Evolutionary conservation across 2,329 filamentous ascomycete genomes (phyloP), one percentile per base, ranked within the genome.

Genomic region (Trichophyton mentagrophytes): DNA sequence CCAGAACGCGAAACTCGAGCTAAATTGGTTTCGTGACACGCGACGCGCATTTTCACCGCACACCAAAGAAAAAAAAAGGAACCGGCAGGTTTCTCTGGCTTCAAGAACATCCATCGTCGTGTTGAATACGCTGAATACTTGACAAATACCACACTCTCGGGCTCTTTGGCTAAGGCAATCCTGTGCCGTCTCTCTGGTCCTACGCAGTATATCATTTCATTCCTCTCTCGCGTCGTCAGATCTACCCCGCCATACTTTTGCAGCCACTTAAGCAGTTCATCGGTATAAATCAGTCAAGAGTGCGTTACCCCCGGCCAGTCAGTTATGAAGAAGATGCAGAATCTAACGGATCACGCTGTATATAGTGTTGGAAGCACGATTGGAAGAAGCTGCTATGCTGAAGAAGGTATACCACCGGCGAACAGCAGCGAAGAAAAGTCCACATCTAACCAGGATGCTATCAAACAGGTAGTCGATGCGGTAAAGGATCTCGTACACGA

Each of bases 401-500:
- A 99, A 99, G 82, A 96, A 93, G 88, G 90, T 92, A 77, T 38
- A 38, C 11, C 9, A 13, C 33, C 3, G 1, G 33, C 3, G 33
- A 13, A 38, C 33, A 38, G 33, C 8, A 13, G 11, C 9, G 11
- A 7, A 38, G 11, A 13, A 38, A 9, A 38, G 11, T 3, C 40
- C 6, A 49, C 46, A 63, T 64, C 59, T 58, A 64, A 20, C 5
- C 58, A 65, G 25, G n/a, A 55, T 51, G 27, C 57, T 20, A 11
- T 15, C 53, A 20, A 57, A 17, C 67, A 96, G 90, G 89, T 97
- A 65, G 91, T 99, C 71, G 95, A 99, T 74, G 90, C 95, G 69
- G 96, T 99, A 85, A 97, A 96, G 79, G 93, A 99, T 71, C 85
- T 99, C 58, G 93, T 99, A 60, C 93, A 97, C 78, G 93, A 99